These are phyloP conservation scores for Saitozyma sp. DNA, from an alignment of 768 basidiomycete species.

Conservation along the genomic window DNA sequence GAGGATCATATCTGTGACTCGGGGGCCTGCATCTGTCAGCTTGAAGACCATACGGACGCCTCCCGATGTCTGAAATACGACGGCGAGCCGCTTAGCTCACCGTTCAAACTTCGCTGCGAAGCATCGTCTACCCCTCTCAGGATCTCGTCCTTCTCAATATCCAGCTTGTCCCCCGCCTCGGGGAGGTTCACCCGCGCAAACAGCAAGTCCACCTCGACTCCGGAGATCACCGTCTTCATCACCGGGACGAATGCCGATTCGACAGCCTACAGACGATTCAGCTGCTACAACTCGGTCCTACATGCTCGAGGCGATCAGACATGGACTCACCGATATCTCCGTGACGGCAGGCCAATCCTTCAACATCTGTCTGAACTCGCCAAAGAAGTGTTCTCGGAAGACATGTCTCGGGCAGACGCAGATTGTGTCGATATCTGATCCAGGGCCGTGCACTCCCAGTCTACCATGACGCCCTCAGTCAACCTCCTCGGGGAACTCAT, in stretches of 20 bases:
- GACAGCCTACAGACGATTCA: constrained; percentile 65
- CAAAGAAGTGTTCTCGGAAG: constrained; percentile 92
- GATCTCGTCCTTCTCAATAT: constrained; percentile 85
- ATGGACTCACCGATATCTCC: constrained; percentile 77
- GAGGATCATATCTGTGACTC: constrained; percentile 93
- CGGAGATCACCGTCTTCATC: constrained; percentile 84
- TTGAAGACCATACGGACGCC: background rate
- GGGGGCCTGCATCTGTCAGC: constrained; percentile 64
- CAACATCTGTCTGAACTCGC: constrained; percentile 84
- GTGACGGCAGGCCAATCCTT: constrained; percentile 75
- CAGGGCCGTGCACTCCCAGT: constrained; percentile 93
- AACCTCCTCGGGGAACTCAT: too few species aligned
- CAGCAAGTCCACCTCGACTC: constrained; percentile 89
- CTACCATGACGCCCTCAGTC: constrained; percentile 44
- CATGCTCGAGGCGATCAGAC: background rate
- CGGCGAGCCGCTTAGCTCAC: too few species aligned
- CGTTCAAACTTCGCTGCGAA: constrained; percentile 91
- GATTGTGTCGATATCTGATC: constrained; percentile 95
- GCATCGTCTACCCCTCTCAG: constrained; percentile 90
- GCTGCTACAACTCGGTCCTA: background rate
- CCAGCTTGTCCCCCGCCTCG: constrained; percentile 82
- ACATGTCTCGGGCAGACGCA: constrained; percentile 97
- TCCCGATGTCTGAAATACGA: too few species aligned
- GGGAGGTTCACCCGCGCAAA: constrained; percentile 64
- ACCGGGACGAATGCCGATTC: constrained; percentile 96